These are phyloP conservation scores for Lepidopterella palustris DNA, from an alignment of 495 filamentous ascomycete genomes.

Conservation along the genomic window DNA sequence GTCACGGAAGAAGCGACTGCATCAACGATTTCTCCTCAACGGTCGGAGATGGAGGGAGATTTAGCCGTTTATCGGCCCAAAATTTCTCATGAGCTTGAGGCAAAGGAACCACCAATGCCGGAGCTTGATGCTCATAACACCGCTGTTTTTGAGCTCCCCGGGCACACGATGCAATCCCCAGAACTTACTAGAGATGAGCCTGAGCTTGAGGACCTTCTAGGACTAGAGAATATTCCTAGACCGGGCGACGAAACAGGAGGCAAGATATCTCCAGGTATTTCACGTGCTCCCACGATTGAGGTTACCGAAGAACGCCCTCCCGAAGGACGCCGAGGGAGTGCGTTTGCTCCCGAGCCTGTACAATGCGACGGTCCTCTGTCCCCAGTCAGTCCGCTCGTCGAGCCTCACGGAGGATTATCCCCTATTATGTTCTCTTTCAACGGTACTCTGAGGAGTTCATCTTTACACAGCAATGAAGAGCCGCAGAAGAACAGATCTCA, in stretches of 20 bases:
- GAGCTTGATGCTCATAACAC: conserved; percentile 41
- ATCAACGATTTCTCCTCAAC: conserved; percentile 21
- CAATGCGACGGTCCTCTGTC: background rate
- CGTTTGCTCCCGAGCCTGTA: conserved; percentile 29
- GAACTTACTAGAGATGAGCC: conserved; percentile 14
- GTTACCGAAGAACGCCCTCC: conserved; percentile 4
- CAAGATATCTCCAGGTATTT: conserved; percentile 11
- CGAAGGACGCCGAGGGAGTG: conserved; percentile 26
- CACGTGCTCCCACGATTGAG: conserved; percentile 12
- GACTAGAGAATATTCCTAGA: background rate
- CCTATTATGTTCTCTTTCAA: conserved; percentile 6
- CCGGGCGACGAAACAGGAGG: background rate
- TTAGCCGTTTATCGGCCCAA: conserved; percentile 12
- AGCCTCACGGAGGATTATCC: conserved; percentile 15
- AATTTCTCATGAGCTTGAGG: conserved; percentile 26
- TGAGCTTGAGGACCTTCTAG: background rate
- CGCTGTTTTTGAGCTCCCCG: conserved; percentile 45
- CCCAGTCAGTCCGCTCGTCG: conserved; percentile 8
- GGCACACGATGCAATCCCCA: conserved; percentile 25
- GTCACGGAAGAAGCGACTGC: conserved; percentile 45
- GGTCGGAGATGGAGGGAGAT: conserved; percentile 19
- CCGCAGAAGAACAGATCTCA: background rate
- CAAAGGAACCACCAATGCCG: conserved; percentile 20
- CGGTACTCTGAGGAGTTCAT: background rate
- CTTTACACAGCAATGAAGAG: background rate